Conservation (phyloP, 805 yeast species). For the Groenewaldozyma tartarivorans region DNA sequence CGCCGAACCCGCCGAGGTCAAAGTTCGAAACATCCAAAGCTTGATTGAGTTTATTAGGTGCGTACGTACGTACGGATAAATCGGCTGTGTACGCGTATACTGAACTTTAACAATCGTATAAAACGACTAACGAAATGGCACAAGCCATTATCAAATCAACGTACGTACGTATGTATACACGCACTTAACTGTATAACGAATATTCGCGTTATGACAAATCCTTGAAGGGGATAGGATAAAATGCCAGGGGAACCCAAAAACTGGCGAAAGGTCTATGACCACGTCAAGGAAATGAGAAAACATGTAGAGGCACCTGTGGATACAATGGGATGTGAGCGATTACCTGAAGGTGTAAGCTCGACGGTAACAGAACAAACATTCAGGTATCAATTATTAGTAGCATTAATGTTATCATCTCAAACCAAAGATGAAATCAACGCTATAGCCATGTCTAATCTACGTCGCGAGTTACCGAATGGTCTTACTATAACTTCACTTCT, state of each 20-base stretch:
- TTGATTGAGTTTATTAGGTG: no score
- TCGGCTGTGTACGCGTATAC: no score
- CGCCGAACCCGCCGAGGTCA: no score
- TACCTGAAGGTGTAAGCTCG: constrained; percentile 32
- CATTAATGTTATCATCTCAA: constrained; percentile 83
- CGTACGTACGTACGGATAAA: no score
- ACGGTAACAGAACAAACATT: constrained; percentile 28
- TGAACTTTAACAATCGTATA: no score
- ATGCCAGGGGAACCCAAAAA: constrained; percentile 16
- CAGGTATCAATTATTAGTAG: constrained; percentile 66
- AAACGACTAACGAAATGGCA: no score
- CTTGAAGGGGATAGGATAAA: not conserved
- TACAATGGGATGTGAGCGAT: constrained; percentile 69
- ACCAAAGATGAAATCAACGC: constrained; percentile 84
- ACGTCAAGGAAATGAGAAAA: constrained; percentile 54
- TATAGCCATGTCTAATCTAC: constrained; percentile 56
- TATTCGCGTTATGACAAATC: no score
- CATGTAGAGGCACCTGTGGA: constrained; percentile 77
- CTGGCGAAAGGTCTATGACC: constrained; percentile 21
- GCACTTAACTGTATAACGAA: no score
- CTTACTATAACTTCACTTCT: constrained; percentile 24
- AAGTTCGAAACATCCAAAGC: no score
- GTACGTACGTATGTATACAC: no score
- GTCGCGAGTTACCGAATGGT: constrained; percentile 35
- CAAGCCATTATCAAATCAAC: no score